Evolutionary conservation across 2,329 filamentous ascomycete genomes (phyloP), one percentile per base, ranked within the genome.

Genomic region (Leptographium galeiforme): DNA sequence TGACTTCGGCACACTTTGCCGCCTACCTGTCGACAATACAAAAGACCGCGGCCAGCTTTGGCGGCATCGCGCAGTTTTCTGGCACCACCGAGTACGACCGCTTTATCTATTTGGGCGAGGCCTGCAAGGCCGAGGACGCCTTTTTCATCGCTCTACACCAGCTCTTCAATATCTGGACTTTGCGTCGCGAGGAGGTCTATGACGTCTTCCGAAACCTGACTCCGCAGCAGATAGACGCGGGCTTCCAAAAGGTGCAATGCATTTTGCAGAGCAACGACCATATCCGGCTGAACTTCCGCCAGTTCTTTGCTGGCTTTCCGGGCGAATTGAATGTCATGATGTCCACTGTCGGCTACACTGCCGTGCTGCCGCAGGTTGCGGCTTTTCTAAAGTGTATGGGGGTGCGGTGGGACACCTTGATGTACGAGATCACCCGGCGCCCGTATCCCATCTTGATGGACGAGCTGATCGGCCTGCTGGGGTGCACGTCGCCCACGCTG

Each of bases 131-230:
- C 0, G 64, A 72, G 6, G 86, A 90, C 63, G 57, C 70, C 48
- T 79, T 85, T 61, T 89, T 84, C 62, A 59, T 89, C 50, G 70
- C 75, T 7, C 63, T 86, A 13, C 84, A 87, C 61, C 83, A 87
- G 61, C 55, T 84, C 2, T 82, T 79, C 63, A 85, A 81, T 61
- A 61, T 76, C 19, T 79, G 76, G 73, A 73, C 72, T 4, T 54
- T 67, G 4, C 63, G 69, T 18, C 67, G 64, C 0, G 51, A 58
- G 1, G 56, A 62, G 4, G 61, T 76, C 6, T 65, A 72, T 16
- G 60, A 50, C 13, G 56, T 71, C 4, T 61, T 73, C 13, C 64
- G 1, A 62, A 70, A 47, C 59, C 13, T 51, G 6, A 46, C 48
- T 55, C 39, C 52, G 56, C 2, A 49, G 55, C 6, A 57, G 2